These are phyloP conservation scores for Acanthochlamys bracteata DNA, from an alignment of 106 monocot genomes.

Conservation along the genomic window DNA sequence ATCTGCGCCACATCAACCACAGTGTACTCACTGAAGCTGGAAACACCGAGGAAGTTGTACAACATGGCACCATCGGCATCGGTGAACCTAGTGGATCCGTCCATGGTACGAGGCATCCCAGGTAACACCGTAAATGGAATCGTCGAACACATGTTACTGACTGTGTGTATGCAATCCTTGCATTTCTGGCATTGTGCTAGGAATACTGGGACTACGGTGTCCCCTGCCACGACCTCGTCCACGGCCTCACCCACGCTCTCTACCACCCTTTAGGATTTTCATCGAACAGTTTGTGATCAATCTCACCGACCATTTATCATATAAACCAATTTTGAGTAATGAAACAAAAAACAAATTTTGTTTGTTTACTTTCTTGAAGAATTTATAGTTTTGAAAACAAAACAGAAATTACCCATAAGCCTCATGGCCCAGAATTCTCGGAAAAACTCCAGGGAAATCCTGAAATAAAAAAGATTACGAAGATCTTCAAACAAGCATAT, in stretches of 20 bases:
- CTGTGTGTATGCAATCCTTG: constrained; percentile 49
- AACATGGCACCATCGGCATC: constrained; percentile 16
- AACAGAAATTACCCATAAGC: constrained; percentile 80
- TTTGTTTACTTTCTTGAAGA: too few species aligned
- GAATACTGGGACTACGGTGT: constrained; percentile 71
- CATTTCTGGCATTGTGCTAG: constrained; percentile 53
- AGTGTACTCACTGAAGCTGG: constrained; percentile 91
- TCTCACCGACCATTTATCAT: too few species aligned
- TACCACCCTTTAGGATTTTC: constrained; percentile 39
- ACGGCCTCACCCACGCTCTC: constrained; percentile 88
- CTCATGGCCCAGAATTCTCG: constrained; percentile 78
- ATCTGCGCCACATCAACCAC: constrained; percentile 68
- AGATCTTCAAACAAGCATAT: too few species aligned
- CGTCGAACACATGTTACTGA: constrained; percentile 69
- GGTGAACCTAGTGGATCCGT: constrained; percentile 22
- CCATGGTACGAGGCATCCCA: constrained; percentile 47
- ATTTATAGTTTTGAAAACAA: too few species aligned
- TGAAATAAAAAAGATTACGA: not conserved
- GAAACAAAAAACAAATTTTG: not conserved
- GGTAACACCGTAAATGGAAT: constrained; percentile 17
- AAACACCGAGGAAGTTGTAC: constrained; percentile 50
- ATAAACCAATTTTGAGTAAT: too few species aligned
- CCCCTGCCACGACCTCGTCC: constrained; percentile 46
- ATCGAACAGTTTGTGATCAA: not conserved
- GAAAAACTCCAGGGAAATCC: constrained; percentile 41